Conservation (phyloP, 1,139 yeast species). For the Petasospora fabianii region DNA sequence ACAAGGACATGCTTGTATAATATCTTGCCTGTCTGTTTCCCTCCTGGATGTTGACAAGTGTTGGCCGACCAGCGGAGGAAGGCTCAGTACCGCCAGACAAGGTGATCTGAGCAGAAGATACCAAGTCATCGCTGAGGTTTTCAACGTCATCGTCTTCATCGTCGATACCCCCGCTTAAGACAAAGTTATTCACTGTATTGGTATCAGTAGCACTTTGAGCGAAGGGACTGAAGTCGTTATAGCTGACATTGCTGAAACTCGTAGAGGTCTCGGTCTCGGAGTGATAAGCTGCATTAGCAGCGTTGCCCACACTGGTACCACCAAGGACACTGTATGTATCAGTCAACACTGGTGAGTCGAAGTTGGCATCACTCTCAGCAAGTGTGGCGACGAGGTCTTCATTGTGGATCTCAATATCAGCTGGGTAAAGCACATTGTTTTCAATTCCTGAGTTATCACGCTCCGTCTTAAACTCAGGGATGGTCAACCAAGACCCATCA, state of each 20-base stretch:
- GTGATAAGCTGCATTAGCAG: slow-evolving; percentile 1
- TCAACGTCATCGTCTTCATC: slow-evolving; percentile 22
- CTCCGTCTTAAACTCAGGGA: slow-evolving; percentile 38
- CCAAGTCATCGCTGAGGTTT: slow-evolving; percentile 18
- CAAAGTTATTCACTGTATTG: slow-evolving; percentile 1
- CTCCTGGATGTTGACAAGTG: slow-evolving; percentile 14
- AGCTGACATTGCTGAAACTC: slow-evolving; percentile 15
- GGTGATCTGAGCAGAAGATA: slow-evolving; percentile 26
- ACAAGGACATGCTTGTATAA: slow-evolving; percentile 24
- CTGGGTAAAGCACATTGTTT: slow-evolving; percentile 47
- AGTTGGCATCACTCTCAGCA: not conserved
- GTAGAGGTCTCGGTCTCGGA: slow-evolving; percentile 15
- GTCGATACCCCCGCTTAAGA: slow-evolving; percentile 8
- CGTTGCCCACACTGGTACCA: not conserved
- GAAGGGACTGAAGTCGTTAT: slow-evolving; percentile 16
- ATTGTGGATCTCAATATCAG: slow-evolving; percentile 32
- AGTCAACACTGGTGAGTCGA: slow-evolving; percentile 7
- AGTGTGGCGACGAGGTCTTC: slow-evolving; percentile 4
- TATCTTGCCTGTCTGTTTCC: slow-evolving; percentile 20
- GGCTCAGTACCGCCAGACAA: slow-evolving; percentile 11
- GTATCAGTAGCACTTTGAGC: slow-evolving; percentile 6
- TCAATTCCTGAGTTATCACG: slow-evolving; percentile 46
- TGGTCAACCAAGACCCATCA: slow-evolving; percentile 59
- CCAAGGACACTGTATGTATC: too few relatives aligned
- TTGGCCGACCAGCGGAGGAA: slow-evolving; percentile 1